These are phyloP conservation scores for Neobulgaria alba DNA, from an alignment of 2,329 filamentous ascomycete species.

Conservation along the genomic window DNA sequence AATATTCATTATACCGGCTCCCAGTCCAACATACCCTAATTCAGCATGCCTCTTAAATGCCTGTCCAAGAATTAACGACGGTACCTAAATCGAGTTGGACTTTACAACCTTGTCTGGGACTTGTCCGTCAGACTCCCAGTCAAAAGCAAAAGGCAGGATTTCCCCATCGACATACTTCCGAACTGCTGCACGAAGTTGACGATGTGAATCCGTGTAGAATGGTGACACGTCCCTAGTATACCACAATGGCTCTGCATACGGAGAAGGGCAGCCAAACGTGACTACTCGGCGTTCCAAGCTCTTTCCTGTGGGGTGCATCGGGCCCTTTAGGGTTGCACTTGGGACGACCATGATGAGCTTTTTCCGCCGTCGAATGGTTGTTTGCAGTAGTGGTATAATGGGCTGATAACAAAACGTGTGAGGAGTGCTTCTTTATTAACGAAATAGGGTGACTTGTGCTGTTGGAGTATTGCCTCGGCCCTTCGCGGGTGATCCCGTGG, in stretches of 20 bases:
- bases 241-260: slow-evolving; percentile 29
- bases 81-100: neutral
- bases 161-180: slow-evolving; percentile 51
- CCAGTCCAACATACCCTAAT: slow-evolving; percentile 28
- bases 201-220: slow-evolving; percentile 57
- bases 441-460: too few species aligned
- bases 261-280: slow-evolving; percentile 4
- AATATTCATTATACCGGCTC: slow-evolving; percentile 32
- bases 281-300: too few species aligned
- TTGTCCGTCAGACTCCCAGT: slow-evolving; percentile 53
- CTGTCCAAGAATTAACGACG: too few species aligned
- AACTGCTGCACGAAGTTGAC: slow-evolving; percentile 45
- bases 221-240: slow-evolving; percentile 32
- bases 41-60: slow-evolving; percentile 25
- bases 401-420: too few species aligned
- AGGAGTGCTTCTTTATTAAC: too few species aligned
- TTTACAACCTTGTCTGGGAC: slow-evolving; percentile 35
- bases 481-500: too few species aligned
- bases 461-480: too few species aligned
- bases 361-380: too few species aligned
- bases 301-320: too few species aligned
- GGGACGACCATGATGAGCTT: too few species aligned
- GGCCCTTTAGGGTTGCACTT: too few species aligned
- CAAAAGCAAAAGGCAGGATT: slow-evolving; percentile 47
- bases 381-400: too few species aligned